Evolutionary conservation across 1,139 yeast species (phyloP), one percentile per base, ranked within the genome.

Genomic region (Yamadazyma songkhlaensis): DNA sequence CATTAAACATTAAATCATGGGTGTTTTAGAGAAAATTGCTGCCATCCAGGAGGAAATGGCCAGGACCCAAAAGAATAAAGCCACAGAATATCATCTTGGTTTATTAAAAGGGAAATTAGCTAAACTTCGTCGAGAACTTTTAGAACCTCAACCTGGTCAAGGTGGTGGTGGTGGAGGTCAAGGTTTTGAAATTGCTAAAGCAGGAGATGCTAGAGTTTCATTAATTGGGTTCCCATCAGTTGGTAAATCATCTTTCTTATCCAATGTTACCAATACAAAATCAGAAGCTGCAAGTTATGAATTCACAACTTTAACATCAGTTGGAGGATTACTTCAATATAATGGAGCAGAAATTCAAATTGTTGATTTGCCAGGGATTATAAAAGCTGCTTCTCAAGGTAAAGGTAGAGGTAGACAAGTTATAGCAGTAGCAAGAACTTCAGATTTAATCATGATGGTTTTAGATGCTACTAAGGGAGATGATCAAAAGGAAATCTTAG

Each of bases 351-450:
- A 90, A 55, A 89, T 92, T 42, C 98, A 92, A 63, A 84, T 92
- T 50, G 90, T 92, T 12, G 98, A 92, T 75, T 68, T 92, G 43
- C 98, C 98, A 0, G 98, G 98, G 60, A 92, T 92, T 52, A 92
- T 92, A 44, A 88, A 87, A 57, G 97, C 97, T 29, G 98, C 98
- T 10, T 75, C 95, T 22, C 96, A 87, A 57, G 98, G 98, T 54
- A 89, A 90, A 60, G 98, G 98, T 53, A 79, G 98, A 62, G 98
- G 98, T 43, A 75, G 96, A 51, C 97, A 92, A 59, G 98, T 92
- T 31, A 90, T 92, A 49, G 86, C 97, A 1, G 94, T 96, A 1
- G 96, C 97, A 0, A 82, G 94, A 60, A 92, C 98, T 0, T 89
- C 97, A 0, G 97, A 92, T 57, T 68, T 92, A 56, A 83, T 92